Evolutionary conservation across 2,329 filamentous ascomycete species (phyloP).

Genomic region (Neopestalotiopsis sp.): DNA sequence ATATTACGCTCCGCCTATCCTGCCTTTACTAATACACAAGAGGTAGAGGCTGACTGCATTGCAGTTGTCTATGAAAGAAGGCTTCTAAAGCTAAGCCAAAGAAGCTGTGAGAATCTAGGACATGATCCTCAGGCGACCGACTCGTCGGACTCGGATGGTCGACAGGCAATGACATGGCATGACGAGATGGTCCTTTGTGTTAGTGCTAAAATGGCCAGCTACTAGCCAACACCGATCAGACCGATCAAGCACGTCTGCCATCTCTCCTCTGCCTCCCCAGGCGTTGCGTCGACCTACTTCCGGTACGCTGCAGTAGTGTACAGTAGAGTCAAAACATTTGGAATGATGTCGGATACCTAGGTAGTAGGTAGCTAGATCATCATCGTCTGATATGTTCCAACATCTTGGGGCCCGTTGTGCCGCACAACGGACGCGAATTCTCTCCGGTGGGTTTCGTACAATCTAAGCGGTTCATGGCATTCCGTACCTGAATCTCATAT

Average conservation of each 20-base stretch:
- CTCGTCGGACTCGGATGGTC: not conserved
- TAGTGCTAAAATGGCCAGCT: not conserved
- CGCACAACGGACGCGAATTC: not conserved
- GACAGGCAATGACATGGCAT: not conserved
- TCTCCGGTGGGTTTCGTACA: not conserved
- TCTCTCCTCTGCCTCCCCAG: not conserved
- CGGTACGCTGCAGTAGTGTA: not conserved
- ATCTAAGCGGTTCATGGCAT: not conserved
- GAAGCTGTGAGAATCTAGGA: not conserved
- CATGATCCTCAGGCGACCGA: not conserved
- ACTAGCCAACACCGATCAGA: not conserved
- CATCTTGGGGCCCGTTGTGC: not conserved
- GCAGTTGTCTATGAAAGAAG: too few relatives aligned
- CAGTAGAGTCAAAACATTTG: not conserved
- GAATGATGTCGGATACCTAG: not conserved
- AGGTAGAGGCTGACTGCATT: too few relatives aligned
- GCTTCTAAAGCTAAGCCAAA: not conserved
- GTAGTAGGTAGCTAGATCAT: not conserved
- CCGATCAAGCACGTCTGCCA: not conserved
- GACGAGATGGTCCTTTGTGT: conserved; percentile 1
- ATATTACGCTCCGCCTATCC: too few relatives aligned
- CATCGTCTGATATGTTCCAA: not conserved
- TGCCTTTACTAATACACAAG: too few relatives aligned
- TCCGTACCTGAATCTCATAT: too few relatives aligned
- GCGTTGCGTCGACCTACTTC: not conserved